A percentile compares a stretch with the other conserved stretches of the same genome.
Conservation (phyloP, 2,329 filamentous ascomycete species). For the Monilinia polystroma region DNA sequence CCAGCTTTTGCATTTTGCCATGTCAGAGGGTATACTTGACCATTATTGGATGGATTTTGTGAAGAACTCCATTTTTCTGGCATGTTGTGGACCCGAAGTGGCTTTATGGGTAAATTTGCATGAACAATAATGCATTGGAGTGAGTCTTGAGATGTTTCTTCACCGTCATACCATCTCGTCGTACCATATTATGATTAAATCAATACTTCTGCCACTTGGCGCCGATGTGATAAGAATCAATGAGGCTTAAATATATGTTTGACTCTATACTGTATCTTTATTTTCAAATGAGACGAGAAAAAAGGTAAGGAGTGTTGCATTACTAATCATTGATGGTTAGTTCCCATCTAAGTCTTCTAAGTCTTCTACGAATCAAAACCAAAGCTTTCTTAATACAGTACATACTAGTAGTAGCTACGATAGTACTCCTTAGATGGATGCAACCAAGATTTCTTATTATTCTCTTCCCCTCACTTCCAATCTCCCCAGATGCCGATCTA, state of each 20-base stretch:
- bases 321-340: too few relatives aligned
- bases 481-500: too few relatives aligned
- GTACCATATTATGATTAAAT: not conserved
- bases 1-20: conserved; percentile 18
- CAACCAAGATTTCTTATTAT: too few relatives aligned
- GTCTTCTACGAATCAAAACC: too few relatives aligned
- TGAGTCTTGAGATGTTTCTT: conserved; percentile 1
- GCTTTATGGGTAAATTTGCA: not conserved
- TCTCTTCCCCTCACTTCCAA: too few relatives aligned
- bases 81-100: conserved; percentile 8
- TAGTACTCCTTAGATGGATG: too few relatives aligned
- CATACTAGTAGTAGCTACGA: too few relatives aligned
- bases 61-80: not conserved
- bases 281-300: too few relatives aligned
- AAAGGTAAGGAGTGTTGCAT: too few relatives aligned
- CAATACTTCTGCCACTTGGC: conserved; percentile 1
- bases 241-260: not conserved
- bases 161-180: conserved; percentile 1
- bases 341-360: too few relatives aligned
- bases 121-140: too few relatives aligned
- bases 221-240: conserved; percentile 6
- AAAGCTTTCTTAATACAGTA: too few relatives aligned
- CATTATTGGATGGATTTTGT: conserved; percentile 2
- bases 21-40: conserved; percentile 14
- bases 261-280: not conserved